These are phyloP conservation scores for Coniochaeta pulveracea DNA, from an alignment of 2,329 filamentous ascomycete genomes.

Conservation along the genomic window DNA sequence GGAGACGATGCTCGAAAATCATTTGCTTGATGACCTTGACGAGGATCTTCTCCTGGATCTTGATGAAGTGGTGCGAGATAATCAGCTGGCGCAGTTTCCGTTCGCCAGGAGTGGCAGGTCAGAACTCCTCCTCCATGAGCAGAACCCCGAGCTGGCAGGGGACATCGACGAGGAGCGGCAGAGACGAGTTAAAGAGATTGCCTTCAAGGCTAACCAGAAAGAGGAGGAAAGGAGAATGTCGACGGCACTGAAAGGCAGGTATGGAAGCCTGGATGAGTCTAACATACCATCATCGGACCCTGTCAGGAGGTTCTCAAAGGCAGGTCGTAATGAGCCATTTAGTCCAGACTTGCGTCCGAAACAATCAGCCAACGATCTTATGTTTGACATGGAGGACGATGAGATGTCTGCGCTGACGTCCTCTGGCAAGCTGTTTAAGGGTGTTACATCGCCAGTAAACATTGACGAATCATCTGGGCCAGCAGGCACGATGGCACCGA, in stretches of 20 bases:
- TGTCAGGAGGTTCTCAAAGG: conserved; percentile 32
- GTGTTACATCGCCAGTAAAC: no score
- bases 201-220: conserved; percentile 49
- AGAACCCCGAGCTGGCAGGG: conserved; percentile 48
- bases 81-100: conserved; percentile 69
- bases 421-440: no score
- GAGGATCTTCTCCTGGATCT: conserved; percentile 72
- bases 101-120: conserved; percentile 66
- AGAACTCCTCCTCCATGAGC: conserved; percentile 53
- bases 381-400: conserved; percentile 92
- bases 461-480: no score
- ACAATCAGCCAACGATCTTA: conserved; percentile 62
- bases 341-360: conserved; percentile 60
- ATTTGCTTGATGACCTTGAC: conserved; percentile 75
- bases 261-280: conserved; percentile 55
- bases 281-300: conserved; percentile 30
- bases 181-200: conserved; percentile 65
- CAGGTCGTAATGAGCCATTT: conserved; percentile 39
- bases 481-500: no score
- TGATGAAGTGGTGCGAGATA: conserved; percentile 67
- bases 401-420: conserved; percentile 17
- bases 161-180: conserved; percentile 60
- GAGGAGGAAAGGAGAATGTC: conserved; percentile 55
- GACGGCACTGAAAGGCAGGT: conserved; percentile 46
- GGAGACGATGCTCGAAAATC: conserved; percentile 85